phyloP scores from a whole-genome alignment of 352 stramenopile genomes.

The Phytophthora podocarpi region DNA sequence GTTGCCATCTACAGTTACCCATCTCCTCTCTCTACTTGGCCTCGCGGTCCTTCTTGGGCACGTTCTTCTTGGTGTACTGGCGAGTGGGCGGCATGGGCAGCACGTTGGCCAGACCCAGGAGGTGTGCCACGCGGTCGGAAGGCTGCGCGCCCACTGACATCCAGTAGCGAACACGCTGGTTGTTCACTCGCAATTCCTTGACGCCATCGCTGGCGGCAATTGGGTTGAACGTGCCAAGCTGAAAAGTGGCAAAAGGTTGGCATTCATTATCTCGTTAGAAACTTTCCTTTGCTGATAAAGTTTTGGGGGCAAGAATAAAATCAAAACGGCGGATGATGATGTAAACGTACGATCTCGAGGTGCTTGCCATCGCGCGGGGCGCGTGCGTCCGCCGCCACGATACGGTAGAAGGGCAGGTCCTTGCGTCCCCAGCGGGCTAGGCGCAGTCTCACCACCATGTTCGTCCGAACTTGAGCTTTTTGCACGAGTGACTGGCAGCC shows the following conservation, averaged over 20 bases:
- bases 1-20: background rate
- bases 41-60: slow-evolving; percentile 84
- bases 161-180: slow-evolving; percentile 87
- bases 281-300: background rate
- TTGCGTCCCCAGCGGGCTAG: slow-evolving; percentile 87
- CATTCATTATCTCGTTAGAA: slow-evolving; percentile 4
- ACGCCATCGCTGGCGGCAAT: slow-evolving; percentile 83
- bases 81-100: slow-evolving; percentile 84
- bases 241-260: slow-evolving; percentile 7
- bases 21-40: background rate
- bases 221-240: slow-evolving; percentile 89
- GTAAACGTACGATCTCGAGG: slow-evolving; percentile 78
- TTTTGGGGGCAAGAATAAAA: background rate
- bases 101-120: slow-evolving; percentile 84
- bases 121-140: slow-evolving; percentile 80
- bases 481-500: slow-evolving; percentile 24
- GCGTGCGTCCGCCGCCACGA: slow-evolving; percentile 84
- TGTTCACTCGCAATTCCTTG: slow-evolving; percentile 90
- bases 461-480: slow-evolving; percentile 22
- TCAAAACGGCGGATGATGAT: background rate
- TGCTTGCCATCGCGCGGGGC: slow-evolving; percentile 85
- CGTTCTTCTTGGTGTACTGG: slow-evolving; percentile 85
- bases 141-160: slow-evolving; percentile 88
- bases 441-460: slow-evolving; percentile 88
- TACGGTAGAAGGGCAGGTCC: slow-evolving; percentile 90